Conservation (phyloP, 768 basidiomycete genomes). For the Leccinum obscurum region DNA sequence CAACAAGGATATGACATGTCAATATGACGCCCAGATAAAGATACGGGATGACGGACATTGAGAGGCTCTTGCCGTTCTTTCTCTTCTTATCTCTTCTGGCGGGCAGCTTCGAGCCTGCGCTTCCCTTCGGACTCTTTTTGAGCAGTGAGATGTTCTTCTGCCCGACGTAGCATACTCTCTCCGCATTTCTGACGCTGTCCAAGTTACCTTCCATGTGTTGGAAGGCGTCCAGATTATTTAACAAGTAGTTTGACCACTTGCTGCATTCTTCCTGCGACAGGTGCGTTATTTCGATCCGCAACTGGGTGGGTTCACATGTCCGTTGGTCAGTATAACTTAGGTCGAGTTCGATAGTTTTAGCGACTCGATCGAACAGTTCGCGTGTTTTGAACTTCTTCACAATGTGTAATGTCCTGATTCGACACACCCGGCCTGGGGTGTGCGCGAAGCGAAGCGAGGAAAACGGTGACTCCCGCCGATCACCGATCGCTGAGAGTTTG, state of each 20-base stretch:
- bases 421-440: slow-evolving; percentile 79
- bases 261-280: slow-evolving; percentile 71
- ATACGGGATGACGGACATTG: too few relatives aligned
- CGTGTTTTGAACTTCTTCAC: slow-evolving; percentile 69
- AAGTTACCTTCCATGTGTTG: slow-evolving; percentile 62
- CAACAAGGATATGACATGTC: too few relatives aligned
- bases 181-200: too few relatives aligned
- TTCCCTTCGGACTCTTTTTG: too few relatives aligned
- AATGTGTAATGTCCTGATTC: slow-evolving; percentile 65
- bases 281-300: slow-evolving; percentile 66
- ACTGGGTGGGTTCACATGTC: too few relatives aligned
- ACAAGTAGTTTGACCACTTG: slow-evolving; percentile 47
- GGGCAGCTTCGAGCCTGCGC: too few relatives aligned
- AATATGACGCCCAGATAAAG: too few relatives aligned
- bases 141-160: too few relatives aligned
- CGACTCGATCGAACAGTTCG: slow-evolving; percentile 76
- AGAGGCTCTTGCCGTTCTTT: too few relatives aligned
- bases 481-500: slow-evolving; percentile 64
- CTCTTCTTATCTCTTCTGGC: too few relatives aligned
- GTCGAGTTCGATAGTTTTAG: slow-evolving; percentile 63
- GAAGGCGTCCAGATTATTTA: slow-evolving; percentile 66
- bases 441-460: slow-evolving; percentile 85
- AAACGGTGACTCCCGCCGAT: slow-evolving; percentile 80
- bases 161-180: too few relatives aligned
- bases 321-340: too few relatives aligned